Base-by-base conservation (phyloP, 257 asterid species). In the Penstemon eatonii region DNA sequence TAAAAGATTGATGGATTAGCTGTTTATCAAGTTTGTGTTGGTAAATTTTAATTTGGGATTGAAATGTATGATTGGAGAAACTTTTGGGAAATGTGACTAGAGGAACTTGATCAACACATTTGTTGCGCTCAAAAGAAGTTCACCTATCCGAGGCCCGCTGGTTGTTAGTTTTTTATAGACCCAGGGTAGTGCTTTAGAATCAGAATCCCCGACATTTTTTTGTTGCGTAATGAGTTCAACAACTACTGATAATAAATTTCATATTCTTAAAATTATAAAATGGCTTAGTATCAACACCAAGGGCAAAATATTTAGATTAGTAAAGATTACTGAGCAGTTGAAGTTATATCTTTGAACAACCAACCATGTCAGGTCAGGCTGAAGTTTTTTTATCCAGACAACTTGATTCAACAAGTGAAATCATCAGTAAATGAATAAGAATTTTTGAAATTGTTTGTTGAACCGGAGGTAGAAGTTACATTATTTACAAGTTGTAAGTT, bases 401-500 rank as follows among this genome's bases (percentile, higher is more conserved):
- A 10, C 13, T 3, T 6, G n/a, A 9, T 6, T 11, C 38, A 36
- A 57, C 39, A 3, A 33, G 12, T 37, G 2, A 42, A 4, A 10
- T 18, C n/a, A 0, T 56, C 0, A 6, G 44, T 9, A 8, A 33
- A 50, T 68, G 46, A 39, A 56, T 44, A 19, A 10, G 54, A 52
- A 59, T 50, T 18, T 50, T 8, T 25, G 7, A 45, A 53, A 37
- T 33, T 73, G 18, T 61, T 42, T 50, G 56, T 55, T 71, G 68
- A 74, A 40, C 42, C 44, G 11, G 13, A 38, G 46, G 68, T 25
- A 42, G 45, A 66, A 4, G 47, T 25, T 52, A 59, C 65, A 8
- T 39, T 2, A 45, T 52, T 44, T 46, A 25, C 15, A 47, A 40
- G 63, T 25, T 44, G 67, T 25, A 25, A 25, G 40, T 43, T 5